Percentiles rank a stretch among this genome's conserved stretches.
phyloP scores from a whole-genome alignment of 2,329 filamentous ascomycete species.

The Fusarium nurragi region DNA sequence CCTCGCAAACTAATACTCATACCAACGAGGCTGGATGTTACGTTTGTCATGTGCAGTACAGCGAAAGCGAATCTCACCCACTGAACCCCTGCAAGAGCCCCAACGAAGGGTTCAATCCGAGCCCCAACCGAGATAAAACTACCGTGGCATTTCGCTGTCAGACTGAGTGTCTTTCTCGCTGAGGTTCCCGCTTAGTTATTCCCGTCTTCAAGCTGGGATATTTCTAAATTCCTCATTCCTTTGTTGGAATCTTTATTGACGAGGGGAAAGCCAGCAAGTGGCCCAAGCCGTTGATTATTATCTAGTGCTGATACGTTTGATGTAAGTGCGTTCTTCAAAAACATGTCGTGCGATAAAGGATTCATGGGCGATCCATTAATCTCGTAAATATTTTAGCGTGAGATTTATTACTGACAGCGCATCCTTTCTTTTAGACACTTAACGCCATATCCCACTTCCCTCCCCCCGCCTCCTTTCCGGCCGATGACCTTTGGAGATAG shows the following conservation, averaged over 20 bases:
- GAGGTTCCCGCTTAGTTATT: constrained; percentile 12
- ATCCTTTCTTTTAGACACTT: constrained; percentile 36
- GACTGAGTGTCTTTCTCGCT: constrained; percentile 5
- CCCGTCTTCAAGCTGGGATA: not conserved
- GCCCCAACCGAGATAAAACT: constrained; percentile 19
- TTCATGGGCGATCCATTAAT: constrained; percentile 21
- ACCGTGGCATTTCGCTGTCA: constrained; percentile 28
- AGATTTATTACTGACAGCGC: constrained; percentile 32
- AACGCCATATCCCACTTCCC: constrained; percentile 40
- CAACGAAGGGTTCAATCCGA: constrained; percentile 20
- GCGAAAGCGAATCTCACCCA: not conserved
- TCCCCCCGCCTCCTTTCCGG: constrained; percentile 43
- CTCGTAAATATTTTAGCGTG: constrained; percentile 23
- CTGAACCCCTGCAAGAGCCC: constrained; percentile 18
- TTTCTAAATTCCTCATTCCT: not conserved
- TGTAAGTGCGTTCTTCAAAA: constrained; percentile 6
- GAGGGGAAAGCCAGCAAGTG: not conserved
- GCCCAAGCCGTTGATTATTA: constrained; percentile 5
- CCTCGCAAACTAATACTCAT: not conserved
- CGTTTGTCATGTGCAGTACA: not conserved
- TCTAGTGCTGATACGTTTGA: constrained; percentile 13
- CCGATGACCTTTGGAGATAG: constrained; percentile 33
- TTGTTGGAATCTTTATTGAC: not conserved
- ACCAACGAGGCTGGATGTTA: not conserved
- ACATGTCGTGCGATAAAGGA: constrained; percentile 20